Evolutionary conservation across 352 stramenopile genomes (phyloP), one percentile per base, ranked within the genome.

Genomic region (Pythium insidiosum): DNA sequence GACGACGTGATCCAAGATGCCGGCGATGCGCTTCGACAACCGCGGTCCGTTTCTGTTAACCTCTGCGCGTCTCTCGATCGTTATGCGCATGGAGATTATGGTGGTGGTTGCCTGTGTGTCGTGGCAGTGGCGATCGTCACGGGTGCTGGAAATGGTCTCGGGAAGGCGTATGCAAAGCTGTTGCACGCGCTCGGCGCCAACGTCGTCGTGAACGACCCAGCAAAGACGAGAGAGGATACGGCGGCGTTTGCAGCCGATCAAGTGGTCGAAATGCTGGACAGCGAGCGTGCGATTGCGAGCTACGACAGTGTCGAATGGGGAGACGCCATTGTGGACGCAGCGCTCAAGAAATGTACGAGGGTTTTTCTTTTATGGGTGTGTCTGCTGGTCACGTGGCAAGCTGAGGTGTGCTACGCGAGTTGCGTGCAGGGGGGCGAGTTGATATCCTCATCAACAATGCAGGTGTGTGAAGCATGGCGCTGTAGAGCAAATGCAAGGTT

Each of bases 401-500:
- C n/a, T n/a, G n/a, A n/a, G n/a, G n/a, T n/a, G n/a, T n/a, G n/a
- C n/a, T 28, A 18, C n/a, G 4, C 6, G 15, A 29, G 25, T 24
- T 36, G 4, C 21, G 13, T 30, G 19, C 39, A 85, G 73, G 71
- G 65, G 90, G 84, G 0, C 64, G 76, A 9, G 70, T 96, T 39
- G 92, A 98, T 53, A 81, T 96, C 29, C 53, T 98, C 7, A 66
- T 97, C 35, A 97, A 97, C 64, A 98, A 98, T 58, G 92, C 92
- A 6, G 92, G 79, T 43, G 25, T 12, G 41, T 23, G 18, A 28
- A 20, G 16, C 16, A 22, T n/a, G n/a, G n/a, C n/a, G n/a, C n/a
- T n/a, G n/a, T n/a, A n/a, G n/a, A n/a, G n/a, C n/a, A n/a, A n/a
- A n/a, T n/a, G n/a, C n/a, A n/a, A n/a, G n/a, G n/a, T n/a, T n/a